phyloP scores from a whole-genome alignment of 163 green algal genomes.

The Chloroidium sp. region DNA sequence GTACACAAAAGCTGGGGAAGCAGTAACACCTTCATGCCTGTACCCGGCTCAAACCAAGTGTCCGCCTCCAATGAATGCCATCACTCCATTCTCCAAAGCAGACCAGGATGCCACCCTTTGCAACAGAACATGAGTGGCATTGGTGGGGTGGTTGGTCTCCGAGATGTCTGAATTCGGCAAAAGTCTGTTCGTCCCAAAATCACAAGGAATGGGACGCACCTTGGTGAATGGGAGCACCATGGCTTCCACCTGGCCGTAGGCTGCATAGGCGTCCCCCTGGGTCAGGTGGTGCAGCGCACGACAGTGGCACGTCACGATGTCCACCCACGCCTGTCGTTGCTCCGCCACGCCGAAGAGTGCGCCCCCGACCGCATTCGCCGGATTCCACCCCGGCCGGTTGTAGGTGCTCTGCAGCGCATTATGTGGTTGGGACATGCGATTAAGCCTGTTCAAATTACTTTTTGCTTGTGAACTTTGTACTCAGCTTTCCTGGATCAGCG shows the following conservation, averaged over 20 bases:
- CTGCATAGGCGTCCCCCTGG: conserved; percentile 12
- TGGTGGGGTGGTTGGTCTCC: no score
- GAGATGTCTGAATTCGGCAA: background rate
- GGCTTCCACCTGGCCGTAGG: conserved; percentile 17
- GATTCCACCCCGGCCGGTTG: no score
- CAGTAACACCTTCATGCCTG: background rate
- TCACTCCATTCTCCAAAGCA: background rate
- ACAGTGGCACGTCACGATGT: conserved; percentile 20
- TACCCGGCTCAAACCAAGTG: no score
- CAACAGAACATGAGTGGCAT: background rate
- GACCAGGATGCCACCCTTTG: background rate
- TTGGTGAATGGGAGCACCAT: conserved; percentile 21
- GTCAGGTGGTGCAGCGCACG: conserved; percentile 14
- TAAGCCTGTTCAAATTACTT: no score
- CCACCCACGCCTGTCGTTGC: conserved; percentile 14
- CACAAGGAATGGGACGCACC: conserved; percentile 5
- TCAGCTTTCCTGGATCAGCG: background rate
- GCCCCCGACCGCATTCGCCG: background rate
- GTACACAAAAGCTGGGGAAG: background rate
- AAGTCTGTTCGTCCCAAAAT: background rate
- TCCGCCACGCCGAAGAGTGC: background rate
- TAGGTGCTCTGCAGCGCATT: no score
- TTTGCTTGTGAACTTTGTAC: background rate
- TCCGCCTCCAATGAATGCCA: background rate
- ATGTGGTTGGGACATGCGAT: no score